These are phyloP conservation scores for Neurospora terricola DNA, from an alignment of 495 filamentous ascomycete species.

Conservation along the genomic window DNA sequence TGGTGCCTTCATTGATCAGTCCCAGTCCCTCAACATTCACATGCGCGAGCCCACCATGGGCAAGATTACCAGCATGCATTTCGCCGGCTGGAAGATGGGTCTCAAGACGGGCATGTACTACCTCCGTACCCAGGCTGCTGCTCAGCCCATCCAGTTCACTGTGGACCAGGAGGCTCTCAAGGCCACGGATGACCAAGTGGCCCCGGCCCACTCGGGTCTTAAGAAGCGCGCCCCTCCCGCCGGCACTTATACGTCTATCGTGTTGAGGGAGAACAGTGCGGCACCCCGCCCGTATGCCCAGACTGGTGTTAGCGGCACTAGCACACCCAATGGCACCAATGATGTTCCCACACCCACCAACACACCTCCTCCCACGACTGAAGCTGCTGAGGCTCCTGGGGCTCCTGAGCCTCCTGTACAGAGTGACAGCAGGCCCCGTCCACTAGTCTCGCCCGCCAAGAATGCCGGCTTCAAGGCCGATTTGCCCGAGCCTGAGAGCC, in stretches of 20 bases:
- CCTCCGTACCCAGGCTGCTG: constrained; percentile 93
- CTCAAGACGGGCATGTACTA: constrained; percentile 99
- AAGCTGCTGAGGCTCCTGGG: neutral
- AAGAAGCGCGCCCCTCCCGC: constrained; percentile 58
- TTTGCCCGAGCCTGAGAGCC: constrained; percentile 59
- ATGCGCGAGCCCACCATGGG: constrained; percentile 99
- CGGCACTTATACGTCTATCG: constrained; percentile 41
- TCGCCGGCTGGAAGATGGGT: constrained; percentile 96
- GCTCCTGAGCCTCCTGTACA: constrained; percentile 22
- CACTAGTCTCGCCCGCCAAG: constrained; percentile 36
- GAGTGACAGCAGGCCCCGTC: constrained; percentile 29
- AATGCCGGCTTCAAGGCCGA: constrained; percentile 56
- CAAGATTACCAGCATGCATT: constrained; percentile 99
- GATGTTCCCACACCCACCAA: constrained; percentile 54
- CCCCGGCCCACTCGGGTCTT: constrained; percentile 43
- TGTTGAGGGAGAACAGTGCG: constrained; percentile 20
- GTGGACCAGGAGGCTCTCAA: constrained; percentile 95
- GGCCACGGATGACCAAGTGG: constrained; percentile 76
- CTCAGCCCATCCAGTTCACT: constrained; percentile 96
- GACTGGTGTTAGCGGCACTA: constrained; percentile 30
- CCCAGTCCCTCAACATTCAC: constrained; percentile 97
- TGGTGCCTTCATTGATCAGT: constrained; percentile 97
- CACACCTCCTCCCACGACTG: constrained; percentile 39
- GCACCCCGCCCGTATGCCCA: constrained; percentile 29
- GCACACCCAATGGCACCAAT: constrained; percentile 29